A percentile compares a stretch with the other conserved stretches of the same genome.
phyloP scores from a whole-genome alignment of 2,329 filamentous ascomycete genomes.

The Graphiopsis chlorocephala region DNA sequence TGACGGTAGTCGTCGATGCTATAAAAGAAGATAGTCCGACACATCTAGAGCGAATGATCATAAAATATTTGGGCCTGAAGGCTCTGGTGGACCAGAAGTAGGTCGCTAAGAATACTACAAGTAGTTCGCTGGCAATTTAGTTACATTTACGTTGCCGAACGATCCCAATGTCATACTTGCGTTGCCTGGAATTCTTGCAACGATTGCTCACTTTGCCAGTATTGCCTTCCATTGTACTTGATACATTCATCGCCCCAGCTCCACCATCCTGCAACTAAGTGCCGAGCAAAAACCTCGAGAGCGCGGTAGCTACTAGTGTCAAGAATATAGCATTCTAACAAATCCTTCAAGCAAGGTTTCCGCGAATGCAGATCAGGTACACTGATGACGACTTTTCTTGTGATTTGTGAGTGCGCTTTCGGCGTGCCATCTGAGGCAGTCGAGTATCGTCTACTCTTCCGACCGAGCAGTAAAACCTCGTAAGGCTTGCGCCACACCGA shows the following conservation, averaged over 20 bases:
- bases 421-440: not conserved
- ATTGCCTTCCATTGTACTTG: conserved; percentile 56
- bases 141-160: not conserved
- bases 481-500: conserved; percentile 71
- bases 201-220: not conserved
- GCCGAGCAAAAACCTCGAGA: conserved; percentile 75
- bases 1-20: too few species aligned
- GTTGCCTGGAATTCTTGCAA: not conserved
- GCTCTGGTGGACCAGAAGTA: not conserved
- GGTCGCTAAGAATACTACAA: not conserved
- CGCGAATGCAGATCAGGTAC: conserved; percentile 76
- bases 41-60: not conserved
- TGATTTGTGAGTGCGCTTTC: conserved; percentile 25
- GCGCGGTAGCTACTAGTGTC: conserved; percentile 48
- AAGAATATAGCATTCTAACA: conserved; percentile 58
- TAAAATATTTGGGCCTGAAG: not conserved
- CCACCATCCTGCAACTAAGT: conserved; percentile 73
- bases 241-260: conserved; percentile 73
- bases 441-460: conserved; percentile 22
- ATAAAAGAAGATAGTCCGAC: too few species aligned
- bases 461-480: conserved; percentile 67
- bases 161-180: not conserved
- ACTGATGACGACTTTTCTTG: conserved; percentile 59
- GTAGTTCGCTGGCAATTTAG: not conserved
- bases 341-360: conserved; percentile 66